Percentiles rank a stretch among this genome's conserved stretches.
Evolutionary conservation across 1,139 yeast genomes (phyloP).

Genomic region (Taiozyma sp.): DNA sequence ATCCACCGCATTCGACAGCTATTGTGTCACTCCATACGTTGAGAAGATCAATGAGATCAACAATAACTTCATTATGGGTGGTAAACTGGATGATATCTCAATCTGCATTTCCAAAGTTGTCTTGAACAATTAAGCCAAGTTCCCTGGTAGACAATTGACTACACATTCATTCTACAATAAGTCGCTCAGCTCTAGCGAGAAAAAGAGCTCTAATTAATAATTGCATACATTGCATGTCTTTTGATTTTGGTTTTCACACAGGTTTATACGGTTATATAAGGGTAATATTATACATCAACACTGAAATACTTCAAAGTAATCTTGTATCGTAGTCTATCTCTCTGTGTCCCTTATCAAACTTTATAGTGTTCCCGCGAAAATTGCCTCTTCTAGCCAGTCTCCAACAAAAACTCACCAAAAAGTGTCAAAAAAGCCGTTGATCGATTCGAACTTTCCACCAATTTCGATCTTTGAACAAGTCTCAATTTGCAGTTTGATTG

Average conservation of each 20-base stretch:
- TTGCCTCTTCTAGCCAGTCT: too few species aligned
- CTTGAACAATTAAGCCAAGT: constrained; percentile 6
- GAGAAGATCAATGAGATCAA: constrained; percentile 40
- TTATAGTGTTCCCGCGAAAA: too few species aligned
- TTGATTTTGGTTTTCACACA: too few species aligned
- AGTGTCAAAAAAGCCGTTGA: too few species aligned
- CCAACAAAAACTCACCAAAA: background rate
- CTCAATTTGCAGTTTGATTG: background rate
- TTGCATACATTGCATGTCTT: background rate
- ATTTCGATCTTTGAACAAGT: background rate
- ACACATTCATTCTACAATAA: too few species aligned
- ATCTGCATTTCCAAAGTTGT: constrained; percentile 44
- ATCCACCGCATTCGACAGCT: constrained; percentile 49
- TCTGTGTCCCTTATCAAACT: background rate
- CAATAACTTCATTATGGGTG: constrained; percentile 40
- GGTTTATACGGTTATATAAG: background rate
- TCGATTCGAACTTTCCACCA: background rate
- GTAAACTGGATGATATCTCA: constrained; percentile 54
- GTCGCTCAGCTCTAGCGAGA: too few species aligned
- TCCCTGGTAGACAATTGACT: too few species aligned
- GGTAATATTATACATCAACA: background rate
- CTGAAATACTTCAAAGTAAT: too few species aligned
- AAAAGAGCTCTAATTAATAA: background rate
- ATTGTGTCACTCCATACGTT: constrained; percentile 51
- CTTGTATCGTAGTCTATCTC: background rate